Base-by-base conservation (phyloP, 495 filamentous ascomycete species). In the Daldinia concentrica region DNA sequence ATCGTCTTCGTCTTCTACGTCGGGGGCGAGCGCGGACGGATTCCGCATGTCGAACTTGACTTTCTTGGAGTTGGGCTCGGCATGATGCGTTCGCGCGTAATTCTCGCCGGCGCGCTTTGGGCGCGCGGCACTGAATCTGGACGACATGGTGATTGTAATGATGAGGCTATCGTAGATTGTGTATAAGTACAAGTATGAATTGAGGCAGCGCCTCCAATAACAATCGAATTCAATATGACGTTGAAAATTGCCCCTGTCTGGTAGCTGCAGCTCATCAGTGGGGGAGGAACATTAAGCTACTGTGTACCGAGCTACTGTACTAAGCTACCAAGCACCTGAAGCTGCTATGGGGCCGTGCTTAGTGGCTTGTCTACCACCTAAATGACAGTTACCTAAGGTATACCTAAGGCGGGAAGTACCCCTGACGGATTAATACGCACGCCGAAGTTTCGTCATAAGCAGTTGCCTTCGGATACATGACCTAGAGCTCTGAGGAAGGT, bases 1-100 rank as follows among this genome's bases (percentile, higher is more conserved):
- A 65, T 82, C 80, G 2, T 76, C 76, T 34, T 95, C 92, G 66
- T 95, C 92, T 2, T 85, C 86, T 1, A 87, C 92, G 67, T 84
- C 86, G 0, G 93, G 88, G 4, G 92, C 94, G 0, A 99, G 87
- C 0, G 93, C 91, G 22, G 93, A 97, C 1, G 95, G 95, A 76
- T 98, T 98, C 71, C 96, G 92, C 26, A 94, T 82, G 79, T 98
- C 96, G 82, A 99, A 99, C 77, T 92, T 93, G 29, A 93, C 91
- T 78, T 94, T 97, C 76, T 98, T 98, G 58, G 86, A 80, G 66
- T 86, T 84, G 14, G 81, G 79, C 39, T 84, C 83, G 61, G 89
- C 85, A 26, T 92, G 89, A 74, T 93, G 90, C 19, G 86, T 85
- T 67, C 92, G 89, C 50, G 91, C 84, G 74, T 92, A 95, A 72